Conservation (phyloP, 257 asterid species). For the Solanum piurae region DNA sequence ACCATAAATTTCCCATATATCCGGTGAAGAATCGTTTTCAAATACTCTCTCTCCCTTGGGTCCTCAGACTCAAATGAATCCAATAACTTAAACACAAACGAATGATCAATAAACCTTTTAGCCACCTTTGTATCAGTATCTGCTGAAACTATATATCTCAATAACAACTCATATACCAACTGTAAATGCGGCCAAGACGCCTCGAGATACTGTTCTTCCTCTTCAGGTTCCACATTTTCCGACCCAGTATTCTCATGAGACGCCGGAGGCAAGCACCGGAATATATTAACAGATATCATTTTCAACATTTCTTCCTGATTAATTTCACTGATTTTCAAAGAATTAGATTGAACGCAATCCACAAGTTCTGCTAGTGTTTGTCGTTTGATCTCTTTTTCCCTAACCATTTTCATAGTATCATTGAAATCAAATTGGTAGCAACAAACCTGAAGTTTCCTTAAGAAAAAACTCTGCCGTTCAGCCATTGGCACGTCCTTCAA, state of each 20-base stretch:
- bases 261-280: slow-evolving; percentile 60
- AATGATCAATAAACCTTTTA: slow-evolving; percentile 62
- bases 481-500: slow-evolving; percentile 41
- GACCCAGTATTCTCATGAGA: slow-evolving; percentile 50
- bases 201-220: slow-evolving; percentile 59
- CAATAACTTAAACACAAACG: slow-evolving; percentile 56
- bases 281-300: slow-evolving; percentile 64
- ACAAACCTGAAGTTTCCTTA: slow-evolving; percentile 51
- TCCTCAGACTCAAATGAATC: slow-evolving; percentile 83
- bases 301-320: slow-evolving; percentile 64
- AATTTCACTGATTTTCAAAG: slow-evolving; percentile 37
- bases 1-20: slow-evolving; percentile 89
- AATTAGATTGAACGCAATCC: slow-evolving; percentile 57
- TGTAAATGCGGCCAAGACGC: slow-evolving; percentile 82
- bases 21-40: slow-evolving; percentile 75
- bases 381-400: slow-evolving; percentile 71
- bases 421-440: slow-evolving; percentile 44
- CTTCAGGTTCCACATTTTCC: slow-evolving; percentile 48
- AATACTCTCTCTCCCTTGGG: slow-evolving; percentile 75
- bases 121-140: slow-evolving; percentile 68
- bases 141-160: slow-evolving; percentile 57
- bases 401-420: slow-evolving; percentile 35
- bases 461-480: slow-evolving; percentile 57
- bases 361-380: slow-evolving; percentile 58
- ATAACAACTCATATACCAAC: slow-evolving; percentile 53